Base-by-base conservation (phyloP, 2,329 filamentous ascomycete genomes). In the Zymoseptoria passerinii region DNA sequence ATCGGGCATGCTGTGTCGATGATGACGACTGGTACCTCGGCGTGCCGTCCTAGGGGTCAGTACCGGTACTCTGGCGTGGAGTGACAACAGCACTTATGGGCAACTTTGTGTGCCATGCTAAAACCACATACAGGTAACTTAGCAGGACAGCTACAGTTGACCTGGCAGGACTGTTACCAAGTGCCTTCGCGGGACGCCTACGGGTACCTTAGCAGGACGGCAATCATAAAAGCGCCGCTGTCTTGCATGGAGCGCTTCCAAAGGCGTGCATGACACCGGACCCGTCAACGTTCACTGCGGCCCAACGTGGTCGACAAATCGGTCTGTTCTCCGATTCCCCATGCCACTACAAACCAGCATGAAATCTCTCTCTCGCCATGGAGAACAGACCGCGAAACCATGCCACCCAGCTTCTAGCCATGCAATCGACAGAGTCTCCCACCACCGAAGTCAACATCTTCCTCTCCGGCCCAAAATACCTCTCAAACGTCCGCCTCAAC, bases 401-500 rank as follows among this genome's bases (percentile, higher is more conserved):
- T 13, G 35, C 35, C 35, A 16, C 4, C 35, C 35, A 44, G 35
- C 35, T 44, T 13, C 13, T 4, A 7, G 2, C 35, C 35, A n/a
- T 16, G 4, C 35, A 44, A 7, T 44, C 35, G 2, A 16, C 16
- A n/a, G 13, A 44, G 1, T 44, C 35, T 16, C 6, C 16, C n/a
- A 6, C 35, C 35, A 16, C 35, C 1, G 35, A 44, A 44, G 3
- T 16, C 35, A 6, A 7, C 35, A 44, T 18, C 10, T 28, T 18
- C 51, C 51, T 64, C 60, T 74, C 68, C 1, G 75, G 72, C 6
- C 86, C 85, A 68, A 88, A 88, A 67, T 84, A 90, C 65, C 83
- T 80, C 54, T 73, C 72, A 67, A 95, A 90, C 2, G 84, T 81
- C 52, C 83, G 78, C 60, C 76, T 81, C 68, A 97, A 71, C 28